phyloP scores from a whole-genome alignment of 345 rosid species.

The Kernera saxatilis region DNA sequence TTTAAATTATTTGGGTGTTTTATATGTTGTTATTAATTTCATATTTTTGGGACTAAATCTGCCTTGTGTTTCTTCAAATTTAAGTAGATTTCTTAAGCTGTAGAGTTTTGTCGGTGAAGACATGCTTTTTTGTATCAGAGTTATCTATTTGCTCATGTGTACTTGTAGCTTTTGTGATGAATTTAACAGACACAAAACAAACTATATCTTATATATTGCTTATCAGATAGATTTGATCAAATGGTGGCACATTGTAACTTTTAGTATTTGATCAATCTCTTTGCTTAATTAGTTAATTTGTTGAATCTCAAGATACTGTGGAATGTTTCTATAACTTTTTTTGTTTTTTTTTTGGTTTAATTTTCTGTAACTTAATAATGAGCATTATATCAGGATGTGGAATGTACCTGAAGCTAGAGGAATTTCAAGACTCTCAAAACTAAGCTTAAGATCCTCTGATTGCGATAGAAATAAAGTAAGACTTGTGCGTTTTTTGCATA shows the following conservation, averaged over 20 bases:
- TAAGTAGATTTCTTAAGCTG: not conserved
- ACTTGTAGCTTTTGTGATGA: not conserved
- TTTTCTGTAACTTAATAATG: too few relatives aligned
- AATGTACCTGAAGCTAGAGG: constrained; percentile 13
- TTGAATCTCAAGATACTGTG: too few relatives aligned
- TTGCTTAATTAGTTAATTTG: too few relatives aligned
- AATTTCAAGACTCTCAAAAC: constrained; percentile 15
- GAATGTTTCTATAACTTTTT: not conserved
- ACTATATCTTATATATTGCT: not conserved
- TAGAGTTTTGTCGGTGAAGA: constrained; percentile 22
- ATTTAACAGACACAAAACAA: not conserved
- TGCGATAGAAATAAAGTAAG: not conserved
- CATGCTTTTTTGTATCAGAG: not conserved
- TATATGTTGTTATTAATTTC: not conserved
- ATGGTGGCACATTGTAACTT: not conserved
- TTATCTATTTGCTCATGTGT: not conserved
- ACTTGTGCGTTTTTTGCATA: not conserved
- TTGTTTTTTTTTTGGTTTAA: too few relatives aligned
- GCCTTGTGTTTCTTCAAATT: not conserved
- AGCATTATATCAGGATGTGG: constrained; percentile 19
- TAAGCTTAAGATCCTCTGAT: not conserved
- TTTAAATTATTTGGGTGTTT: not conserved
- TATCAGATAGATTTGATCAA: not conserved
- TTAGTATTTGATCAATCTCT: not conserved
- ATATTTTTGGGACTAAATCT: constrained; percentile 5